These are phyloP conservation scores for Cutaneotrichosporon dermatis DNA, from an alignment of 1,284 basidiomycete species.

Conservation along the genomic window DNA sequence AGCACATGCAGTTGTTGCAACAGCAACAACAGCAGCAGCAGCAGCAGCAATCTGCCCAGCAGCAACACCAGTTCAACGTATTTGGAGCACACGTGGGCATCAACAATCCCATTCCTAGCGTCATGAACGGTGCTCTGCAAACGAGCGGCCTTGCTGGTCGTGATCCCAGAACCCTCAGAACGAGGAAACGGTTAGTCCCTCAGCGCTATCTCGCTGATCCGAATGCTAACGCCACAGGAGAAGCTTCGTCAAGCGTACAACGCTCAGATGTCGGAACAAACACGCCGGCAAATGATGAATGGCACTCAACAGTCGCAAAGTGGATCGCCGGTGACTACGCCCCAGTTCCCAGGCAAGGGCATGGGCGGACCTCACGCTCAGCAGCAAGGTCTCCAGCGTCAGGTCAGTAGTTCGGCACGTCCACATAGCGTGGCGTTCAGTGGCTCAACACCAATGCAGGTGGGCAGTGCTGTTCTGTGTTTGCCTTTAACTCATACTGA, in stretches of 20 bases:
- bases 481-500: no score
- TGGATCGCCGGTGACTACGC: slow-evolving; percentile 13
- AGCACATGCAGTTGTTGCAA: slow-evolving; percentile 26
- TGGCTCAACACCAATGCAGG: slow-evolving; percentile 26
- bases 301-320: slow-evolving; percentile 3
- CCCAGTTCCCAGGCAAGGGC: slow-evolving; percentile 9
- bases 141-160: slow-evolving; percentile 30
- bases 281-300: slow-evolving; percentile 15
- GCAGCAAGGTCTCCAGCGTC: slow-evolving; percentile 17
- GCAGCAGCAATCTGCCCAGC: slow-evolving; percentile 3
- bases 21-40: slow-evolving; percentile 3
- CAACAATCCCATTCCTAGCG: slow-evolving; percentile 28
- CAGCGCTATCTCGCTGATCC: no score
- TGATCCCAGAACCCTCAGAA: slow-evolving; percentile 31
- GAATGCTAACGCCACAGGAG: not conserved
- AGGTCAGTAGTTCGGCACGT: slow-evolving; percentile 20
- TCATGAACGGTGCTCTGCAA: slow-evolving; percentile 35
- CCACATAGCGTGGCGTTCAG: slow-evolving; percentile 16
- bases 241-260: slow-evolving; percentile 28
- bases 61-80: slow-evolving; percentile 3
- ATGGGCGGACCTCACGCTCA: slow-evolving; percentile 8
- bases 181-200: slow-evolving; percentile 36
- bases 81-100: not conserved
- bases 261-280: not conserved
- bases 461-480: not conserved